These are phyloP conservation scores for Penstemon eatonii DNA, from an alignment of 257 asterid genomes.

Conservation along the genomic window DNA sequence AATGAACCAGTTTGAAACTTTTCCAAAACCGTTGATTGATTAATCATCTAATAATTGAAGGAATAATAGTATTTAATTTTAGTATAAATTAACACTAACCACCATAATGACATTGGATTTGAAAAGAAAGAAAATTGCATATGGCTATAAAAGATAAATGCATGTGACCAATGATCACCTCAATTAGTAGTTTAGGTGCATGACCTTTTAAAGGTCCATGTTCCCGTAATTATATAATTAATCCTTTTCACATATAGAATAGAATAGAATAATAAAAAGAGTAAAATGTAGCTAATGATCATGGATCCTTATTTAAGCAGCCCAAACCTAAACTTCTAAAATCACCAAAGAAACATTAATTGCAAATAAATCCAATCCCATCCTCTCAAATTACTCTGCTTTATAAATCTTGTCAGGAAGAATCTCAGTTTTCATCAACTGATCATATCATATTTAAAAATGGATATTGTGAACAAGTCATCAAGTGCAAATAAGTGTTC, in stretches of 20 bases:
- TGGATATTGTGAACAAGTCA: conserved; percentile 35
- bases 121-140: conserved; percentile 32
- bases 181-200: conserved; percentile 24
- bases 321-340: conserved; percentile 24
- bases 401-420: conserved; percentile 26
- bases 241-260: background rate
- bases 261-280: no score
- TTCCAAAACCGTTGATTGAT: conserved; percentile 21
- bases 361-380: background rate
- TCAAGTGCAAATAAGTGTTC: conserved; percentile 32
- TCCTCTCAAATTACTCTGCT: conserved; percentile 11
- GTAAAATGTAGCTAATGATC: background rate
- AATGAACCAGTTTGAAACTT: conserved; percentile 23
- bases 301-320: conserved; percentile 44
- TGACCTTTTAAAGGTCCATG: conserved; percentile 40
- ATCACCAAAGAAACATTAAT: conserved; percentile 13
- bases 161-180: conserved; percentile 45
- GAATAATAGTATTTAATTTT: no score
- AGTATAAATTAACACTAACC: background rate
- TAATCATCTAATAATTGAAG: conserved; percentile 39
- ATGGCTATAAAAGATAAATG: conserved; percentile 42
- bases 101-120: conserved; percentile 4
- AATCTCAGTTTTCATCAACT: no score
- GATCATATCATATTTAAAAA: background rate
- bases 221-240: conserved; percentile 10